phyloP scores from a whole-genome alignment of 768 basidiomycete genomes.

The Pleurotus sapidus region DNA sequence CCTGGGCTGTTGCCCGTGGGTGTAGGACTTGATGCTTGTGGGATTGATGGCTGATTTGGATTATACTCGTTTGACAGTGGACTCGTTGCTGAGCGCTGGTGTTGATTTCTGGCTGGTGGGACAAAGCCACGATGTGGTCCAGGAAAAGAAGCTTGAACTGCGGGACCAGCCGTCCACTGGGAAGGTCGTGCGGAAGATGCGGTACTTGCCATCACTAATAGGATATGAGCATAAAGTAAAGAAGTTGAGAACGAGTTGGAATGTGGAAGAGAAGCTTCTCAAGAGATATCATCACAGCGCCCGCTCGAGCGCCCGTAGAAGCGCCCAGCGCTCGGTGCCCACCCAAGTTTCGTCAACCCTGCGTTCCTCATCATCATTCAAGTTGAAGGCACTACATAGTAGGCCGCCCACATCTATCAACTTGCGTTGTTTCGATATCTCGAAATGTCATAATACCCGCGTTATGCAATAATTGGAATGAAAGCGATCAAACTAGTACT shows the following conservation, averaged over 20 bases:
- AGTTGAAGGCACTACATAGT: no score
- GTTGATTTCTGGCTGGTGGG: slow-evolving; percentile 29
- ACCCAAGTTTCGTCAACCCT: no score
- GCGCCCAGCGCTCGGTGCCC: no score
- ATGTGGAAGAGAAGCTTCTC: not conserved
- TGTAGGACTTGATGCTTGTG: not conserved
- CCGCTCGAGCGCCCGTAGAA: no score
- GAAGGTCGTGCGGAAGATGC: slow-evolving; percentile 6
- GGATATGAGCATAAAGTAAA: slow-evolving; percentile 5
- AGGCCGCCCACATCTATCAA: no score
- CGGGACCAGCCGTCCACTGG: slow-evolving; percentile 6
- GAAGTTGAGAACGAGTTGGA: not conserved
- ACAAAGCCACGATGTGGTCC: slow-evolving; percentile 21
- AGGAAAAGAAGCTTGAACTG: slow-evolving; percentile 4
- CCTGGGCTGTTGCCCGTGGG: not conserved
- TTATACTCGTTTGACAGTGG: slow-evolving; percentile 16
- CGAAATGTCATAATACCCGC: no score
- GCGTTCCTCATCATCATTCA: no score
- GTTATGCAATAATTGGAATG: no score
- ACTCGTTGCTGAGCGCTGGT: slow-evolving; percentile 2
- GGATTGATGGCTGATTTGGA: slow-evolving; percentile 8
- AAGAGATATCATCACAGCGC: no score
- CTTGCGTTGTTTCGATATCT: no score
- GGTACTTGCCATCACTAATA: slow-evolving; percentile 6
- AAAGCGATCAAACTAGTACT: no score